Evolutionary conservation across 1,139 yeast genomes (phyloP).

Genomic region (Saccharomyces hybrid): DNA sequence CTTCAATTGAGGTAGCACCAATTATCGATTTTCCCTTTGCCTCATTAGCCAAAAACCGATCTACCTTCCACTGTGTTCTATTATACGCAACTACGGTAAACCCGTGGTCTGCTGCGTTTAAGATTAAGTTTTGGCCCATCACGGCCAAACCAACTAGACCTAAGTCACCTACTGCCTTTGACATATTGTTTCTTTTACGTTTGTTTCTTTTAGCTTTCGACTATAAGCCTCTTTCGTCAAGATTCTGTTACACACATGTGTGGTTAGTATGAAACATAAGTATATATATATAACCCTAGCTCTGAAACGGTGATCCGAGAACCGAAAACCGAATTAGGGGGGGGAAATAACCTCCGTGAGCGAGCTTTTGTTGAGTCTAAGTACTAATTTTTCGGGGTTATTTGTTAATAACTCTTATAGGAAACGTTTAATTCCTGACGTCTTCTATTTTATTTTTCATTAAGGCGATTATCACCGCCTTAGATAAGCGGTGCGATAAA

Average conservation of each 20-base stretch:
- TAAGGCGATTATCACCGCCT: not conserved
- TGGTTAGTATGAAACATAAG: not conserved
- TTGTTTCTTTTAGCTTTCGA: not conserved
- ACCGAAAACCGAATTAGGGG: not conserved
- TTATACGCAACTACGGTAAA: slow-evolving; percentile 95
- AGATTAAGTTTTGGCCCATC: slow-evolving; percentile 98
- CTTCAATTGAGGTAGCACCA: slow-evolving; percentile 91
- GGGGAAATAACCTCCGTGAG: not conserved
- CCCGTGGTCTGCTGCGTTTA: slow-evolving; percentile 98
- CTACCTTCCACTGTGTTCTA: slow-evolving; percentile 95
- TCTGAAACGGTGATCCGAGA: not conserved
- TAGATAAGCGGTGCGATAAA: not conserved
- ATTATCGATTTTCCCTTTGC: slow-evolving; percentile 94
- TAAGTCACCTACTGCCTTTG: slow-evolving; percentile 48
- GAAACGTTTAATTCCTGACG: not conserved
- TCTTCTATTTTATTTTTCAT: not conserved
- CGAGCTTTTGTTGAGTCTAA: not conserved
- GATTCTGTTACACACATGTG: not conserved
- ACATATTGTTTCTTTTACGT: not conserved
- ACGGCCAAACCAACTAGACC: slow-evolving; percentile 99
- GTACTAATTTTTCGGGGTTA: not conserved
- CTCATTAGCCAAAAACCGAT: slow-evolving; percentile 84
- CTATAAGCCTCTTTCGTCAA: not conserved
- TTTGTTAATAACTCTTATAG: not conserved
- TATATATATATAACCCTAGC: not conserved